Conservation (phyloP, 352 stramenopile genomes). For the Phytophthora colocasiae region DNA sequence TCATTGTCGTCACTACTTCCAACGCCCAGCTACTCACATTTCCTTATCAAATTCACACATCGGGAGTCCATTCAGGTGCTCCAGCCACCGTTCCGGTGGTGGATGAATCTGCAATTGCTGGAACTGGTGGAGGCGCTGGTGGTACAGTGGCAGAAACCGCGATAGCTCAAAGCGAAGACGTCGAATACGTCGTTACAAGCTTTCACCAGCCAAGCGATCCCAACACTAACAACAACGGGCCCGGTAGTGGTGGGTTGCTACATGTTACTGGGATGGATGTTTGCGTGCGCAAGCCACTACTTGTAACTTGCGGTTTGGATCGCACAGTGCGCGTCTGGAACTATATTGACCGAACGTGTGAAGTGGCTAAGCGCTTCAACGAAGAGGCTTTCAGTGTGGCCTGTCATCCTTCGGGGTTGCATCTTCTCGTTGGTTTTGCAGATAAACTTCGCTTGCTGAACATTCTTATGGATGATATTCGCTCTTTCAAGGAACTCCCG, state of each 20-base stretch:
- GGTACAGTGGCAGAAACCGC: conserved; percentile 1
- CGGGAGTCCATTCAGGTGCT: conserved; percentile 17
- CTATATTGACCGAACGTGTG: conserved; percentile 89
- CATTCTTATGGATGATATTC: conserved; percentile 93
- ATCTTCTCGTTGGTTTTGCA: conserved; percentile 91
- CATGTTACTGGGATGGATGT: conserved; percentile 92
- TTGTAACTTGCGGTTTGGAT: conserved; percentile 92
- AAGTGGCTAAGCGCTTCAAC: conserved; percentile 89
- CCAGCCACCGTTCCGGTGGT: conserved; percentile 12
- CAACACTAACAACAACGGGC: conserved; percentile 20
- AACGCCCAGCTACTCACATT: conserved; percentile 77
- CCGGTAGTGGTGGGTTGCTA: conserved; percentile 39
- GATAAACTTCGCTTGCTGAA: conserved; percentile 93
- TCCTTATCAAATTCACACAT: conserved; percentile 66
- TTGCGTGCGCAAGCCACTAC: conserved; percentile 91
- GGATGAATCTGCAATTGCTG: conserved; percentile 32
- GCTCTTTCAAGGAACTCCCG: conserved; percentile 82
- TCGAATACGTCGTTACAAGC: conserved; percentile 71
- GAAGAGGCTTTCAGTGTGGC: conserved; percentile 91
- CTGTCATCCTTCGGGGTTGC: conserved; percentile 92
- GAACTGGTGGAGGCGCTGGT: conserved; percentile 4
- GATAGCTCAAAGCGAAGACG: conserved; percentile 63
- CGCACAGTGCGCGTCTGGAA: conserved; percentile 93
- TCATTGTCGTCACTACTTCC: conserved; percentile 67
- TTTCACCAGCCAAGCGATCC: conserved; percentile 78